These are phyloP conservation scores for Pseudomassariella vexata DNA, from an alignment of 2,329 filamentous ascomycete genomes.

Conservation along the genomic window DNA sequence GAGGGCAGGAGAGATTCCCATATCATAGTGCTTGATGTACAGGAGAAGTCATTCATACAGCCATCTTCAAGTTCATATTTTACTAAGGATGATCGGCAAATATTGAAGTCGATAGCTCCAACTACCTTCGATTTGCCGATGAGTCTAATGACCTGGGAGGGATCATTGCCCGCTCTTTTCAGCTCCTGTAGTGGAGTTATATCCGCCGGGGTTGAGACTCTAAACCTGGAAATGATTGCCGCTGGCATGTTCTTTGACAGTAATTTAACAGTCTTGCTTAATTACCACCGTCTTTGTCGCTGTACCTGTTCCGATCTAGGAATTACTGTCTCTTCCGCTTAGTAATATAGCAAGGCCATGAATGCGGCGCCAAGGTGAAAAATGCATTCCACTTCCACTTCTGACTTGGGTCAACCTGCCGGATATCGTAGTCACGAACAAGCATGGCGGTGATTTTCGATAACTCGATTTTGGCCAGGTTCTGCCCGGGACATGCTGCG, in stretches of 20 bases:
- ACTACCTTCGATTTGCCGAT: constrained; percentile 24
- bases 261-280: background rate
- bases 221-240: constrained; percentile 24
- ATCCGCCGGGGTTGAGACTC: constrained; percentile 23
- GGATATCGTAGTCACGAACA: constrained; percentile 14
- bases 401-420: constrained; percentile 13
- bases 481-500: constrained; percentile 13
- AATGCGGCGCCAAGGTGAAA: constrained; percentile 16
- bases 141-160: constrained; percentile 21
- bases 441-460: constrained; percentile 14
- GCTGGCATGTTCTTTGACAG: constrained; percentile 18
- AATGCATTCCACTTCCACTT: constrained; percentile 20
- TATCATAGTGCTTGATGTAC: constrained; percentile 21
- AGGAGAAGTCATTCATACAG: constrained; percentile 28
- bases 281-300: constrained; percentile 3
- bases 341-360: constrained; percentile 16
- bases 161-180: constrained; percentile 19
- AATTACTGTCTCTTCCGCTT: constrained; percentile 7
- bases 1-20: constrained; percentile 23
- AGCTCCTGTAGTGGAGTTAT: constrained; percentile 19
- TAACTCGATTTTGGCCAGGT: constrained; percentile 14
- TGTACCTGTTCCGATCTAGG: too few relatives aligned
- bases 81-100: too few relatives aligned
- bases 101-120: constrained; percentile 10
- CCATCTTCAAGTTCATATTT: too few relatives aligned